Evolutionary conservation across 192 early-diverging fungal genomes (phyloP).

Genomic region (Gigaspora rosea): DNA sequence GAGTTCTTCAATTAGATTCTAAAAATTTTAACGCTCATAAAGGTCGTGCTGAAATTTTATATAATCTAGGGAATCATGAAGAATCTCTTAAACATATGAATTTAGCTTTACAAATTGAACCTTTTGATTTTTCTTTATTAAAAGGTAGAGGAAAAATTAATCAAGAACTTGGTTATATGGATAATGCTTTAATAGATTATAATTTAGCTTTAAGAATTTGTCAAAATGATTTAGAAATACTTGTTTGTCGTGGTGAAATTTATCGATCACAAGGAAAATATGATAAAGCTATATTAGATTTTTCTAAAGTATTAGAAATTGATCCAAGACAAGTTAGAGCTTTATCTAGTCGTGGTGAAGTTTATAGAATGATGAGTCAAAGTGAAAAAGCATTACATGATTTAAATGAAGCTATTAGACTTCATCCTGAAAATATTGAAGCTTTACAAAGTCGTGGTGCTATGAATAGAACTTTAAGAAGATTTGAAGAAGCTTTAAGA

Average conservation of each 20-base stretch:
- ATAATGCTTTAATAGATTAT: conserved; percentile 13
- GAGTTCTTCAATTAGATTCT: neutral
- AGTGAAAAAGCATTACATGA: neutral
- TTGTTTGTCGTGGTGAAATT: conserved; percentile 13
- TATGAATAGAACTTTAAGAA: conserved; percentile 6
- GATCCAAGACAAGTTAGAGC: conserved; percentile 5
- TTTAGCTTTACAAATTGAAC: conserved; percentile 6
- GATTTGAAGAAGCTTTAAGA: conserved; percentile 24
- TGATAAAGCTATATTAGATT: conserved; percentile 21
- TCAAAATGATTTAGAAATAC: neutral
- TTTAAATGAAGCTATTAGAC: conserved; percentile 20
- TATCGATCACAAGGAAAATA: neutral
- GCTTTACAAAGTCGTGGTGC: conserved; percentile 19
- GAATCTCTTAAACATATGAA: neutral
- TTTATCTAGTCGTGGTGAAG: conserved; percentile 6
- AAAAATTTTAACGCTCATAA: neutral
- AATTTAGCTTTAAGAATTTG: neutral
- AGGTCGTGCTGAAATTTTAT: neutral
- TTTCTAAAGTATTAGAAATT: conserved; percentile 8
- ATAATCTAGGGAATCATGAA: neutral
- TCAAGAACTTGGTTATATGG: neutral
- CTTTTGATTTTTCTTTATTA: neutral
- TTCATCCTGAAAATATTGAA: conserved; percentile 15
- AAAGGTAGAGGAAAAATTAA: conserved; percentile 9
- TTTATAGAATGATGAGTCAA: conserved; percentile 4